Percentiles rank a stretch among this genome's conserved stretches.
Conservation (phyloP, 129 eudicot species). For the Tagetes patula region DNA sequence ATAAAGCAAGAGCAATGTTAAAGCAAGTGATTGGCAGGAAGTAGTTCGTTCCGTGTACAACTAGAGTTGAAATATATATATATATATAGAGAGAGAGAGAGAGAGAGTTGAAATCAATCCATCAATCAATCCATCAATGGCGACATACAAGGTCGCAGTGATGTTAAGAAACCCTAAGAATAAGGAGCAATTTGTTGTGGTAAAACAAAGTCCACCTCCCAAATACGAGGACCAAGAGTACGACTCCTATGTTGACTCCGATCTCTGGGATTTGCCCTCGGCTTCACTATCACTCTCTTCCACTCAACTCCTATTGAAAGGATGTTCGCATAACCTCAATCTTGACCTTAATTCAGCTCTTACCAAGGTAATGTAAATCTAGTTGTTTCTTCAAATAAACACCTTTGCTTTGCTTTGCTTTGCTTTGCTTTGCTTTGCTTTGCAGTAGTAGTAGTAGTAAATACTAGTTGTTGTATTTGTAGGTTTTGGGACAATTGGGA, state of each 20-base stretch:
- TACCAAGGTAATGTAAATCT: slow-evolving; percentile 42
- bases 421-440: too few relatives aligned
- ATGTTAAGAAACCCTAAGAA: slow-evolving; percentile 57
- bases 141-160: slow-evolving; percentile 56
- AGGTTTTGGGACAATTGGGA: slow-evolving; percentile 67
- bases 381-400: too few relatives aligned
- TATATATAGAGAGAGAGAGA: too few relatives aligned
- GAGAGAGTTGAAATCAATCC: too few relatives aligned
- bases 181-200: slow-evolving; percentile 53
- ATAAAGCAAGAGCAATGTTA: too few relatives aligned
- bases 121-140: slow-evolving; percentile 35
- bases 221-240: slow-evolving; percentile 71
- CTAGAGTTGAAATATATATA: too few relatives aligned
- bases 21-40: too few relatives aligned
- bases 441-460: too few relatives aligned
- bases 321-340: slow-evolving; percentile 37
- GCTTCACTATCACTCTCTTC: slow-evolving; percentile 25
- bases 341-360: slow-evolving; percentile 62
- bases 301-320: slow-evolving; percentile 34
- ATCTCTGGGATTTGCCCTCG: slow-evolving; percentile 71
- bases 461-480: not conserved
- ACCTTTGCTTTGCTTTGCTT: too few relatives aligned
- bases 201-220: slow-evolving; percentile 68
- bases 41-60: too few relatives aligned
- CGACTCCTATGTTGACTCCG: slow-evolving; percentile 81